A percentile compares a stretch with the other conserved stretches of the same genome.
Evolutionary conservation across 2,329 filamentous ascomycete genomes (phyloP).

Genomic region (Amphichorda felina): DNA sequence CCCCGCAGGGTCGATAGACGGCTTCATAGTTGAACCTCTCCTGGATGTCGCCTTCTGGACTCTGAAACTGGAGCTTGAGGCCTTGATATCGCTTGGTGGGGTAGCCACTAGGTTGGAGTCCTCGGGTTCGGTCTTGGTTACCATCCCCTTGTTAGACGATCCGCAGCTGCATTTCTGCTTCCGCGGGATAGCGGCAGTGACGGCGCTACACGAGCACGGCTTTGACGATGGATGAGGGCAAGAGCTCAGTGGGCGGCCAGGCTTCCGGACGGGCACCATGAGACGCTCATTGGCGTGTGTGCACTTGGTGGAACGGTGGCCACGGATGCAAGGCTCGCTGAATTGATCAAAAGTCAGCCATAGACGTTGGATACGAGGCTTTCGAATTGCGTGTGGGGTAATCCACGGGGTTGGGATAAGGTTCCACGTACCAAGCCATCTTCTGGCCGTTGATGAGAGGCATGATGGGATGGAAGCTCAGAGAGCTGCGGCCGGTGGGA

Average conservation of each 20-base stretch:
- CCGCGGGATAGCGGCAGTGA: constrained; percentile 53
- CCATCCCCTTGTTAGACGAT: constrained; percentile 8
- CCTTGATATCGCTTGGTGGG: constrained; percentile 11
- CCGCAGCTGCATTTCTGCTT: constrained; percentile 45
- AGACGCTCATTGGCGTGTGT: constrained; percentile 55
- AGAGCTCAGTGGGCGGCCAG: constrained; percentile 56
- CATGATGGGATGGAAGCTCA: constrained; percentile 30
- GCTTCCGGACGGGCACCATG: constrained; percentile 60
- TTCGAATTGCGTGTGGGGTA: neutral
- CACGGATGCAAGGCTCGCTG: constrained; percentile 64
- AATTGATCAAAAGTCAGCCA: neutral
- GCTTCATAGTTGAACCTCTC: constrained; percentile 24
- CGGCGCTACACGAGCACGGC: constrained; percentile 47
- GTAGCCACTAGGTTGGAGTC: constrained; percentile 6
- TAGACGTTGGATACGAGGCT: neutral
- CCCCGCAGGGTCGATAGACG: constrained; percentile 34
- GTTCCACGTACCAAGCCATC: constrained; percentile 57
- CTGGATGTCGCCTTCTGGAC: constrained; percentile 31
- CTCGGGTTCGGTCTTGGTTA: constrained; percentile 11
- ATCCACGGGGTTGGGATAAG: neutral
- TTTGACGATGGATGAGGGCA: constrained; percentile 55
- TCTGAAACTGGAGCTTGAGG: constrained; percentile 23
- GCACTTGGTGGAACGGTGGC: constrained; percentile 66
- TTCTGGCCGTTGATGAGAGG: constrained; percentile 58
- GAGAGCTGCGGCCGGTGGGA: neutral